Evolutionary conservation across 2,329 filamentous ascomycete species (phyloP).

Genomic region (Aspergillus carbonarius): DNA sequence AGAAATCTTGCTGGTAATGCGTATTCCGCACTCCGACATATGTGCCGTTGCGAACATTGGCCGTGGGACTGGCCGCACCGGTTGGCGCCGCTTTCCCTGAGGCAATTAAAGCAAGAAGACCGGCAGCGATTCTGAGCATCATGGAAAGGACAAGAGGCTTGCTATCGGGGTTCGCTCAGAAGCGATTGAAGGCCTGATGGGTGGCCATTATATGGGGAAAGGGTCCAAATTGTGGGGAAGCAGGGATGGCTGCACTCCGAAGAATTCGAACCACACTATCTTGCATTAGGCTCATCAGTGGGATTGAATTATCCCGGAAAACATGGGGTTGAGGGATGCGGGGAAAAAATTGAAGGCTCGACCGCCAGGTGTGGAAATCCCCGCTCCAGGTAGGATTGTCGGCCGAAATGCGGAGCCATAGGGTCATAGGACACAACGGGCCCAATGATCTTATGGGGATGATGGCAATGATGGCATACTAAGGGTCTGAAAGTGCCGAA

Average conservation of each 20-base stretch:
- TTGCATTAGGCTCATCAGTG: neutral
- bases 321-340: neutral
- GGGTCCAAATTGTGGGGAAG: neutral
- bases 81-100: conserved; percentile 23
- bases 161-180: neutral
- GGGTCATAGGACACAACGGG: neutral
- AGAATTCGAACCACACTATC: neutral
- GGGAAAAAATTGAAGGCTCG: neutral
- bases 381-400: neutral
- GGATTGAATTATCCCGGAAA: neutral
- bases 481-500: neutral
- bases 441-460: neutral
- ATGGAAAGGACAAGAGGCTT: neutral
- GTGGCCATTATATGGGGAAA: conserved; percentile 1
- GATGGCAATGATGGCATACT: neutral
- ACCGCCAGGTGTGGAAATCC: neutral
- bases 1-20: conserved; percentile 51
- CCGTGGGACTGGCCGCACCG: conserved; percentile 27
- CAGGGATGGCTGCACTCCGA: neutral
- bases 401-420: neutral
- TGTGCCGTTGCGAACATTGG: conserved; percentile 47
- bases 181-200: neutral
- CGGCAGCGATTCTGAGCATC: neutral
- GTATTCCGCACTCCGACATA: conserved; percentile 45
- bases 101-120: conserved; percentile 2